Conservation (phyloP, 2,329 filamentous ascomycete species). For the Chaetomium sp. region DNA sequence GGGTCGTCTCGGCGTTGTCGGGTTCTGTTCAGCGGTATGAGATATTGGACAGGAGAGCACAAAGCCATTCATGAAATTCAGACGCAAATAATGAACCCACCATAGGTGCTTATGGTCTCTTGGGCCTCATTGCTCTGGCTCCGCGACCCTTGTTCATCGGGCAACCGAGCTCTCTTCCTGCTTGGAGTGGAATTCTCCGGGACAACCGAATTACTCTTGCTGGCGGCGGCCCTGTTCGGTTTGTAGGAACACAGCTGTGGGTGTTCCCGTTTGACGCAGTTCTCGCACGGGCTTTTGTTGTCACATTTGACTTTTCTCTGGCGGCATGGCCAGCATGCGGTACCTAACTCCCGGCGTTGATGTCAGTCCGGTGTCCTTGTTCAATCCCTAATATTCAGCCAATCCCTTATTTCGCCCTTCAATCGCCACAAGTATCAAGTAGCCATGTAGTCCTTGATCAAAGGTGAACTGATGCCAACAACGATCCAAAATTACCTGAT, state of each 20-base stretch:
- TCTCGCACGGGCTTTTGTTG: constrained; percentile 62
- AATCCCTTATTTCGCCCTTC: too few species aligned
- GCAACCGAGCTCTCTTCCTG: constrained; percentile 40
- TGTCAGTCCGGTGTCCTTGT: too few species aligned
- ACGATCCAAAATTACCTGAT: too few species aligned
- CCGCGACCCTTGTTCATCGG: constrained; percentile 33
- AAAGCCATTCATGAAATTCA: too few species aligned
- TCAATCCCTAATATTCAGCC: too few species aligned
- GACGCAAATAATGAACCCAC: constrained; percentile 14
- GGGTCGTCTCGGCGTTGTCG: constrained; percentile 47
- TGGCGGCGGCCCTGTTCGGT: constrained; percentile 45
- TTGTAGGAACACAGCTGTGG: constrained; percentile 61
- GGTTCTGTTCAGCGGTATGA: constrained; percentile 34
- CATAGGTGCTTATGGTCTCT: constrained; percentile 30
- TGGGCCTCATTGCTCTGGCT: constrained; percentile 34
- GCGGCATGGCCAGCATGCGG: constrained; percentile 60
- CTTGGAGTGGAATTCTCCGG: constrained; percentile 24
- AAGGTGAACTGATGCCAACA: too few species aligned
- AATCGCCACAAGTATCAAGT: too few species aligned
- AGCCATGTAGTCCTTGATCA: too few species aligned
- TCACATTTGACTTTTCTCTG: constrained; percentile 65
- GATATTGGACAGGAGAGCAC: too few species aligned
- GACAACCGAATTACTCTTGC: constrained; percentile 29
- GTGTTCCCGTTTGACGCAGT: constrained; percentile 61
- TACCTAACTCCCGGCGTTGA: constrained; percentile 35